A percentile compares a stretch with the other conserved stretches of the same genome.
These are phyloP conservation scores for Xylaria curta DNA, from an alignment of 495 filamentous ascomycete genomes.

Conservation along the genomic window DNA sequence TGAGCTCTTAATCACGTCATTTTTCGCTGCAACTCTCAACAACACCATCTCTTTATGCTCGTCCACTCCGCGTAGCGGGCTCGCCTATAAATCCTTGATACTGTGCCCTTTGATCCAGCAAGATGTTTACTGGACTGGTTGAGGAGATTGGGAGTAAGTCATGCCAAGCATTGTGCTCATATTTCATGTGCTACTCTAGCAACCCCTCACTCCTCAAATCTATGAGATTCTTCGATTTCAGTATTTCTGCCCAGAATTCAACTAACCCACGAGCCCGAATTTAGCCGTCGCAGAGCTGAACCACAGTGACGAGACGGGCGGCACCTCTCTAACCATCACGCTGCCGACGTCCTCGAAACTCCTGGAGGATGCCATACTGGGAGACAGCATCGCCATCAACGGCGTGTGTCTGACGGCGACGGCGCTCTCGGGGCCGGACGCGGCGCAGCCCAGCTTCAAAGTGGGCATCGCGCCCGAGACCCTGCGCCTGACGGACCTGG, in stretches of 20 bases:
- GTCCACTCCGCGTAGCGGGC: neutral
- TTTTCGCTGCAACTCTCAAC: neutral
- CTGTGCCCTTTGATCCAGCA: conserved; percentile 29
- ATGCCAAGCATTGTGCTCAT: neutral
- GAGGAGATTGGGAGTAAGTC: conserved; percentile 89
- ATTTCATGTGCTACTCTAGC: neutral
- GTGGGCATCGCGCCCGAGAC: conserved; percentile 97
- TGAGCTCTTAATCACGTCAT: conserved; percentile 12
- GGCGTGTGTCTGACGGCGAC: conserved; percentile 92
- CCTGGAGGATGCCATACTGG: conserved; percentile 80
- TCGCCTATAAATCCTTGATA: neutral
- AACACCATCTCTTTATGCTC: conserved; percentile 1
- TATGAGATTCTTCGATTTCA: neutral
- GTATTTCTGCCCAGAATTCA: neutral
- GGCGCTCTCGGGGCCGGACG: conserved; percentile 60
- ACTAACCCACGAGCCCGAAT: conserved; percentile 31
- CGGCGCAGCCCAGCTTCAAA: conserved; percentile 66
- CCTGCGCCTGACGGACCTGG: conserved; percentile 93
- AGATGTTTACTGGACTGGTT: conserved; percentile 97
- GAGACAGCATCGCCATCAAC: conserved; percentile 93
- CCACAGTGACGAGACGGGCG: conserved; percentile 78
- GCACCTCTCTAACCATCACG: conserved; percentile 89
- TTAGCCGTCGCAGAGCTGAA: conserved; percentile 83
- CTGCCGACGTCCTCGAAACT: conserved; percentile 66
- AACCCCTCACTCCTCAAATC: neutral